Evolutionary conservation across 2,329 filamentous ascomycete genomes (phyloP), one percentile per base, ranked within the genome.

Genomic region (Colletotrichum higginsianum): DNA sequence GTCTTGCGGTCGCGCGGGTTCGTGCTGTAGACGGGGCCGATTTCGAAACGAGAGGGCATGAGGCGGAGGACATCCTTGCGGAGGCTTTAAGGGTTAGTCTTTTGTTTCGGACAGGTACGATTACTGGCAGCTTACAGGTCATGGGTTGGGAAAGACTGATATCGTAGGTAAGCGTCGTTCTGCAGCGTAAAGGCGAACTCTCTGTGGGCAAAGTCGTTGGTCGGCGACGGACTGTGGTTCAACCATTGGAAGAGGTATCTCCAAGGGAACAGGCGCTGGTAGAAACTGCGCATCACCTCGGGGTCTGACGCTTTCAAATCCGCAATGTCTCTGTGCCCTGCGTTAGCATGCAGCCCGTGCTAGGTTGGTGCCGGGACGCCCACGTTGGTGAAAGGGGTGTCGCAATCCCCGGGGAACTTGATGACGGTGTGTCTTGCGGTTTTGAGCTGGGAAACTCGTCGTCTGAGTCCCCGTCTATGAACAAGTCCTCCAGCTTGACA

Each of bases 131-230:
- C 82, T 74, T 77, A 89, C 87, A 87, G 82, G 69, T 90, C 88
- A 4, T 86, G 81, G 3, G 84, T 89, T 6, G 84, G 79, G 75
- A 86, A 90, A 9, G 87, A 95, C 80, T 98, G 94, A 80, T 98
- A 99, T 79, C 96, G 93, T 40, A 98, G 88, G 81, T 98, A 98
- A 50, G 93, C 93, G 76, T 98, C 95, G 79, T 95, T 97, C 71
- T 93, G 92, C n/a, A 98, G 88, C 2, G 95, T 98, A 79, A 98
- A 96, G 21, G 96, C 95, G 80, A 99, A 98, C 82, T 99, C 96
- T 79, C 96, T 93, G 80, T 98, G 94, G 38, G 88, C 91, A 84
- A 98, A 98, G 82, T 98, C 95, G 75, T 91, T 92, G 5, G 93
- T 92, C 0, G 96, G 95, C 8, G 91, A 91, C 8, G 94, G 92